Evolutionary conservation across 208 protist species (phyloP), one percentile per base, ranked within the genome.

Genomic region (Trypanosoma avium): DNA sequence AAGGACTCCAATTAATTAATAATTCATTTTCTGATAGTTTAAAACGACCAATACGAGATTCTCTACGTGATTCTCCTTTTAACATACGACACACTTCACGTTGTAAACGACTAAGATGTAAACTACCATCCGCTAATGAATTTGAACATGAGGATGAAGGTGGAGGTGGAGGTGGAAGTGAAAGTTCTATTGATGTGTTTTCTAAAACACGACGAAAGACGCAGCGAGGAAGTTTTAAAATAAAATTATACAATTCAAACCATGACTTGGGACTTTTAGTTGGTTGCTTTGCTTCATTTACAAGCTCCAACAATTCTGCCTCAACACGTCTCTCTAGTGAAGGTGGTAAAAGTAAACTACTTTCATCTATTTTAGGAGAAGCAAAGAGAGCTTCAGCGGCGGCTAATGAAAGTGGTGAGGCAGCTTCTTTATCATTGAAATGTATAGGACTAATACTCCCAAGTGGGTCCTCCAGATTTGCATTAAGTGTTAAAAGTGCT

Each of bases 211-310:
- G 17, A 22, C 12, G 45, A 2, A 61, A 26, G 2, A 69, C 63
- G 35, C 43, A 19, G 3, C 30, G n/a, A 26, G 63, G 63, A 9
- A 69, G 9, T 1, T 47, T 22, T 26, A 10, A 56, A 22, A 61
- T 26, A 42, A 69, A 69, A 19, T 50, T 69, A 40, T 61, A 69
- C 3, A 69, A 46, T 15, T 61, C 43, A 50, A 69, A 10, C 63
- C 63, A 69, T 4, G 12, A 8, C n/a, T 35, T 43, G 12, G 45
- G 53, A 15, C 32, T 46, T 13, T 7, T 22, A 2, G n/a, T 2
- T 8, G 38, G 32, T 4, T 12, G 0, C 17, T 27, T 26, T 22
- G 61, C 54, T 6, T 27, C 63, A 3, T 15, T 21, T 1, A 69
- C 30, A 27, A 61, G 56, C 29, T 33, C 10, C 27, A 7, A n/a